A percentile compares a stretch with the other conserved stretches of the same genome.
These are phyloP conservation scores for Neonectria hederae DNA, from an alignment of 2,329 filamentous ascomycete species.

Conservation along the genomic window DNA sequence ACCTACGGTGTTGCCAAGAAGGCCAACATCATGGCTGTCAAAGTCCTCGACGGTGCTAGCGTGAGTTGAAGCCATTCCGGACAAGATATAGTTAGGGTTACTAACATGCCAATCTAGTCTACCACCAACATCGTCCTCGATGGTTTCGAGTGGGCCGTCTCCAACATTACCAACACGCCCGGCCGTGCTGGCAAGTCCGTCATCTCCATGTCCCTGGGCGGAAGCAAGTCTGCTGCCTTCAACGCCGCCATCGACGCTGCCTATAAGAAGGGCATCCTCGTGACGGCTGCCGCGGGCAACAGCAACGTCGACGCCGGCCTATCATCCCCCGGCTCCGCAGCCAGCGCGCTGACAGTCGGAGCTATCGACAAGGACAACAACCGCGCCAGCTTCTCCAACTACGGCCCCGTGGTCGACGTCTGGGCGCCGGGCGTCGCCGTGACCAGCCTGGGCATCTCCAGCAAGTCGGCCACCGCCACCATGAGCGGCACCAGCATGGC, in stretches of 20 bases:
- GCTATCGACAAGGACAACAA: slow-evolving; percentile 53
- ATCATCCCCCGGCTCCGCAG: slow-evolving; percentile 59
- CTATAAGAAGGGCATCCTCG: slow-evolving; percentile 57
- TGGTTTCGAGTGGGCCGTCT: slow-evolving; percentile 52
- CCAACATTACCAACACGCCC: slow-evolving; percentile 51
- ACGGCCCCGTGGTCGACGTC: slow-evolving; percentile 58
- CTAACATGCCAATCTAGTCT: slow-evolving; percentile 25
- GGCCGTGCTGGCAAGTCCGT: slow-evolving; percentile 55
- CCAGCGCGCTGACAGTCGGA: slow-evolving; percentile 63
- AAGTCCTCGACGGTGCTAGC: slow-evolving; percentile 50
- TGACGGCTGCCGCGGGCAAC: slow-evolving; percentile 66
- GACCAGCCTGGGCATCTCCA: slow-evolving; percentile 57
- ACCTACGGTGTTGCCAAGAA: slow-evolving; percentile 59
- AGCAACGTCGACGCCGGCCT: slow-evolving; percentile 50
- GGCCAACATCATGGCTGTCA: slow-evolving; percentile 54
- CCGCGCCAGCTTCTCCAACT: slow-evolving; percentile 60
- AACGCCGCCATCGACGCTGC: slow-evolving; percentile 61
- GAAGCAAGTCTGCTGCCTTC: slow-evolving; percentile 54
- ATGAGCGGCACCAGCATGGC: slow-evolving; percentile 72
- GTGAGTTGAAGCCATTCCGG: slow-evolving; percentile 20
- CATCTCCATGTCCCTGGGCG: slow-evolving; percentile 66
- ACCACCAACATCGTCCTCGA: slow-evolving; percentile 41
- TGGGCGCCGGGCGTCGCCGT: slow-evolving; percentile 60
- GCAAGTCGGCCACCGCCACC: slow-evolving; percentile 52
- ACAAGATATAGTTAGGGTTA: too few species aligned